Evolutionary conservation across 208 protist genomes (phyloP).

Genomic region (Crithidia mellificae): DNA sequence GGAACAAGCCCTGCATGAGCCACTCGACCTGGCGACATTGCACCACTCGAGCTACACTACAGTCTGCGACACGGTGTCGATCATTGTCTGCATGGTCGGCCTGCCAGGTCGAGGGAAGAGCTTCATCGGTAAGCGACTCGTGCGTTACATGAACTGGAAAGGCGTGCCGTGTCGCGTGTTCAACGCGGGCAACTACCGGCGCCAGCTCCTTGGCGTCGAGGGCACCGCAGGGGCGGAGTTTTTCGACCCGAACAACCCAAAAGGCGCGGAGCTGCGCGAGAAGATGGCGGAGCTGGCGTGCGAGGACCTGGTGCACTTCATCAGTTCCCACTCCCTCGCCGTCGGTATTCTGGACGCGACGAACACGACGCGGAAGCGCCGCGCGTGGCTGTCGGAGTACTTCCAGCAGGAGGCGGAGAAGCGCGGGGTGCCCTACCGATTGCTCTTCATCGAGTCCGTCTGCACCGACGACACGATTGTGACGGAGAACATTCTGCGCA

Average conservation of each 20-base stretch:
- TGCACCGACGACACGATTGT: conserved; percentile 90
- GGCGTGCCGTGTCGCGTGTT: conserved; percentile 88
- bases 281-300: conserved; percentile 86
- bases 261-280: conserved; percentile 75
- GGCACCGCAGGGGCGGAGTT: conserved; percentile 66
- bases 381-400: conserved; percentile 62
- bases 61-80: conserved; percentile 67
- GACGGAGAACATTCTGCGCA: conserved; percentile 87
- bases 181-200: conserved; percentile 88
- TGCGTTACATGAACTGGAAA: conserved; percentile 93
- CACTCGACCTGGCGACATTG: conserved; percentile 15
- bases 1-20: conserved; percentile 20
- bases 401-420: conserved; percentile 52
- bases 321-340: conserved; percentile 56
- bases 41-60: conserved; percentile 80
- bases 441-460: conserved; percentile 93
- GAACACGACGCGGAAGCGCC: conserved; percentile 85
- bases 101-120: conserved; percentile 89
- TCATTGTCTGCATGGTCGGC: conserved; percentile 91
- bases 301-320: conserved; percentile 82
- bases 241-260: conserved; percentile 80
- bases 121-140: conserved; percentile 80
- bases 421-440: conserved; percentile 51
- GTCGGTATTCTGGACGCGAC: conserved; percentile 92
- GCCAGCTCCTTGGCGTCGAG: conserved; percentile 79